These are phyloP conservation scores for Aureobasidium lini DNA, from an alignment of 2,329 filamentous ascomycete species.

Conservation along the genomic window DNA sequence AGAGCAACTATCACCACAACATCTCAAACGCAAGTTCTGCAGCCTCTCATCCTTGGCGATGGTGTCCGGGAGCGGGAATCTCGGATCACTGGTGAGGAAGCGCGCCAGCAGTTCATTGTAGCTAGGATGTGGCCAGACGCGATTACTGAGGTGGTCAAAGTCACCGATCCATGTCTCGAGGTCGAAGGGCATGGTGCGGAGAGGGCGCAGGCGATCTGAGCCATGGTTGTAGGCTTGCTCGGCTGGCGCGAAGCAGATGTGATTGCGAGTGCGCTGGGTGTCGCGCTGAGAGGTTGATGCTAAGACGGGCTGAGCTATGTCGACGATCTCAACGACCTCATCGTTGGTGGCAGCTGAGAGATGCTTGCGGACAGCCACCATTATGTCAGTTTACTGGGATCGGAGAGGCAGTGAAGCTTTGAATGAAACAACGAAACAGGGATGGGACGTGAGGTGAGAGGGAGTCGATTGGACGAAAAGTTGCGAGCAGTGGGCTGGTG, in stretches of 20 bases:
- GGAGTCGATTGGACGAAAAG: too few species aligned
- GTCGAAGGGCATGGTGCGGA: neutral
- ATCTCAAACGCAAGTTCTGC: neutral
- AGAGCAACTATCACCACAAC: neutral
- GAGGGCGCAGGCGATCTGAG: neutral
- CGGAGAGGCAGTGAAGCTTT: neutral
- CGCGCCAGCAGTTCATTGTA: neutral
- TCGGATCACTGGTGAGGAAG: neutral
- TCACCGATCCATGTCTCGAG: neutral
- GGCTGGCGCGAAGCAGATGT: neutral
- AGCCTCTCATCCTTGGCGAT: neutral
- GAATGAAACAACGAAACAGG: too few species aligned
- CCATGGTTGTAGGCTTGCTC: neutral
- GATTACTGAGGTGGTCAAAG: neutral
- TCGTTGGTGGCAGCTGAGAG: neutral
- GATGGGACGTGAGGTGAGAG: too few species aligned
- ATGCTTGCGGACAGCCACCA: neutral
- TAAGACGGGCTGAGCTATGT: too few species aligned
- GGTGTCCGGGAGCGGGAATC: neutral
- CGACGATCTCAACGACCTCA: neutral
- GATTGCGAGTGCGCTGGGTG: neutral
- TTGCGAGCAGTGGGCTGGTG: too few species aligned
- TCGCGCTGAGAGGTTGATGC: neutral
- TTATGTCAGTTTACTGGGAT: neutral
- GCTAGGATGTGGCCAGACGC: slow-evolving; percentile 5